These are phyloP conservation scores for Rhododendron williamsianum DNA, from an alignment of 148 eudicot genomes.

Conservation along the genomic window DNA sequence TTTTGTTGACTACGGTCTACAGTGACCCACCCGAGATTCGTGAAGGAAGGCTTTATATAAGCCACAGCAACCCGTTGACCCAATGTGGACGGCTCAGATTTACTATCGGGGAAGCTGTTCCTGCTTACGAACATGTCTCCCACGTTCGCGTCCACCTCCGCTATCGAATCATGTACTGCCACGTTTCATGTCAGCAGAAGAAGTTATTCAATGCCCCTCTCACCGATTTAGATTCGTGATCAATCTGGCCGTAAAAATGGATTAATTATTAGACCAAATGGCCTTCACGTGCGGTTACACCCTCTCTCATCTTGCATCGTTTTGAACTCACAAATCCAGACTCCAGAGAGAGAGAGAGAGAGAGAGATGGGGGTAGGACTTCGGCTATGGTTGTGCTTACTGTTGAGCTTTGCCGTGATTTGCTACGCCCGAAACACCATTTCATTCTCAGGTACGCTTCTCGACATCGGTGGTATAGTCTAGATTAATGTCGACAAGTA, in stretches of 20 bases:
- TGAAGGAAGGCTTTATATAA: neutral
- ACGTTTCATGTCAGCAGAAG: neutral
- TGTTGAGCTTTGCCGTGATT: neutral
- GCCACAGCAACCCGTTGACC: neutral
- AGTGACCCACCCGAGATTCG: neutral
- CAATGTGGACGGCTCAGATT: neutral
- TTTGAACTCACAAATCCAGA: neutral
- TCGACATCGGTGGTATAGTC: neutral
- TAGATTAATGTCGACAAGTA: neutral
- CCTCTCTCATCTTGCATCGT: neutral
- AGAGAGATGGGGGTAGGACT: neutral
- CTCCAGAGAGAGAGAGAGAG: neutral
- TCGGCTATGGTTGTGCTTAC: neutral
- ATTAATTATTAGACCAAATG: neutral
- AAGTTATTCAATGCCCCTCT: too few relatives aligned
- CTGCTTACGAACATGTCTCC: neutral
- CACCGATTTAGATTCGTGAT: too few relatives aligned
- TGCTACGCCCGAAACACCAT: neutral
- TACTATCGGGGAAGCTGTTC: neutral
- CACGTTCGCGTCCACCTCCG: neutral
- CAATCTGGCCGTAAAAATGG: too few relatives aligned
- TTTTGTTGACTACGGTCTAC: neutral
- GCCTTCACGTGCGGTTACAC: neutral
- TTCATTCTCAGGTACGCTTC: neutral
- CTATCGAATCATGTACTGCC: neutral